Conservation (phyloP, 768 basidiomycete genomes). For the Tylopilus vinaceipallidus region DNA sequence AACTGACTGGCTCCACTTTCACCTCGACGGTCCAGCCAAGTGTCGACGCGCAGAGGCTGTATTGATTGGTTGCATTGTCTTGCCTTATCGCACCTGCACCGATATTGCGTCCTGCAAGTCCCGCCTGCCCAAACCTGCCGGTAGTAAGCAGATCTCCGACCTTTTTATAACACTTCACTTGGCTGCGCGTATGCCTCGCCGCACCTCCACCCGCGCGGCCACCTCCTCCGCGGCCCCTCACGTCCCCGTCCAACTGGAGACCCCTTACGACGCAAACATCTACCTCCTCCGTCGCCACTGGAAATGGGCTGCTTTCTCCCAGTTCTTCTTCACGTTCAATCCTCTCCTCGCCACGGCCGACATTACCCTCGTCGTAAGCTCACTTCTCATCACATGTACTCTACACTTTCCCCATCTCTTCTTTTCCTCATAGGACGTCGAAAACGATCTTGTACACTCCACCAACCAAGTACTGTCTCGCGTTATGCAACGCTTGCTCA, state of each 20-base stretch:
- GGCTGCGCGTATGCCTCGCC: constrained; percentile 56
- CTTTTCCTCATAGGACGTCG: constrained; percentile 57
- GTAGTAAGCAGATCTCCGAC: constrained; percentile 36
- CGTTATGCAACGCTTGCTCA: constrained; percentile 71
- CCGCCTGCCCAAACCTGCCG: constrained; percentile 24
- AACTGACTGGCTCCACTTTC: too few species aligned
- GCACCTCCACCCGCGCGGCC: constrained; percentile 42
- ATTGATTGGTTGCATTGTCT: constrained; percentile 24
- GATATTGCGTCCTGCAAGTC: constrained; percentile 19
- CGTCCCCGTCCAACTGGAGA: constrained; percentile 25
- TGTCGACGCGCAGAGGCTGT: constrained; percentile 6
- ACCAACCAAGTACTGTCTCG: constrained; percentile 63
- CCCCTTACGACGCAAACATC: constrained; percentile 40
- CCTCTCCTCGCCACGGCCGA: constrained; percentile 70
- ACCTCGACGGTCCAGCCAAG: constrained; percentile 13
- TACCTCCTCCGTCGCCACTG: constrained; percentile 69
- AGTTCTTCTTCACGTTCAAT: constrained; percentile 86
- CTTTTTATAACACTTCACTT: constrained; percentile 35
- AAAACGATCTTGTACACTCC: constrained; percentile 67
- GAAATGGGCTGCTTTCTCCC: constrained; percentile 91
- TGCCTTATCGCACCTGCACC: constrained; percentile 18
- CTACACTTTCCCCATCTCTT: constrained; percentile 7
- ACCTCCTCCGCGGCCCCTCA: constrained; percentile 32
- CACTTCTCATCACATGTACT: not conserved
- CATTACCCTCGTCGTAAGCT: constrained; percentile 61